Evolutionary conservation across 208 protist genomes (phyloP).

Genomic region (Wallacemonas collosoma): DNA sequence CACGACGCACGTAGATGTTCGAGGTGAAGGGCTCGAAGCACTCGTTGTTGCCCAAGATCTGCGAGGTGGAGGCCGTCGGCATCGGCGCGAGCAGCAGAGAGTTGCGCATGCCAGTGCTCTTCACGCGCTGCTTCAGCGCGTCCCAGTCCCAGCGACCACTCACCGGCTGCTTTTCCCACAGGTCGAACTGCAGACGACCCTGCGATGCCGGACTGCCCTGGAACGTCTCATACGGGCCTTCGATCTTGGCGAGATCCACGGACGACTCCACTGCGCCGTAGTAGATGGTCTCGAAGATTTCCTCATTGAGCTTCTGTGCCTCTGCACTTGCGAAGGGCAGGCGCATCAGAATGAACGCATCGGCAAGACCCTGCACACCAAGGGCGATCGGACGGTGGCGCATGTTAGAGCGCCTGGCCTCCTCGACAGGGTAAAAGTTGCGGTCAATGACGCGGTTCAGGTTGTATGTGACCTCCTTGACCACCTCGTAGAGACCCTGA

Average conservation of each 20-base stretch:
- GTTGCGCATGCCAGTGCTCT: conserved; percentile 96
- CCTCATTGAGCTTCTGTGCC: conserved; percentile 95
- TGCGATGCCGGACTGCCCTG: conserved; percentile 93
- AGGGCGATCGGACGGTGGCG: conserved; percentile 98
- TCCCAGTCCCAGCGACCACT: conserved; percentile 97
- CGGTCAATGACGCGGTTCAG: conserved; percentile 99
- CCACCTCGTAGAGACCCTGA: conserved; percentile 89
- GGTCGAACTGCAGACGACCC: conserved; percentile 99
- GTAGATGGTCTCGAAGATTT: conserved; percentile 99
- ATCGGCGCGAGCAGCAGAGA: conserved; percentile 98
- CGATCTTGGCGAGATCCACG: conserved; percentile 91
- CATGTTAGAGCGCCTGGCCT: conserved; percentile 96
- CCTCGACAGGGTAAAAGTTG: conserved; percentile 98
- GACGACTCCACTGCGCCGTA: conserved; percentile 93
- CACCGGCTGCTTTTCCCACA: conserved; percentile 92
- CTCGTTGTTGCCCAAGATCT: conserved; percentile 99
- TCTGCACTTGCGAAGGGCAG: conserved; percentile 94
- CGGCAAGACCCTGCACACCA: conserved; percentile 99
- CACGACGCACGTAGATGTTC: conserved; percentile 98
- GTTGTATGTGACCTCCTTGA: conserved; percentile 94
- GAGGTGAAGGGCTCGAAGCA: conserved; percentile 99
- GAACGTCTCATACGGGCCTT: conserved; percentile 96
- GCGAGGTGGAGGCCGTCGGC: conserved; percentile 99
- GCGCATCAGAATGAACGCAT: conserved; percentile 96
- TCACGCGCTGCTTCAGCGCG: conserved; percentile 89